phyloP scores from a whole-genome alignment of 2,329 filamentous ascomycete genomes.

The Penicillium sp. region DNA sequence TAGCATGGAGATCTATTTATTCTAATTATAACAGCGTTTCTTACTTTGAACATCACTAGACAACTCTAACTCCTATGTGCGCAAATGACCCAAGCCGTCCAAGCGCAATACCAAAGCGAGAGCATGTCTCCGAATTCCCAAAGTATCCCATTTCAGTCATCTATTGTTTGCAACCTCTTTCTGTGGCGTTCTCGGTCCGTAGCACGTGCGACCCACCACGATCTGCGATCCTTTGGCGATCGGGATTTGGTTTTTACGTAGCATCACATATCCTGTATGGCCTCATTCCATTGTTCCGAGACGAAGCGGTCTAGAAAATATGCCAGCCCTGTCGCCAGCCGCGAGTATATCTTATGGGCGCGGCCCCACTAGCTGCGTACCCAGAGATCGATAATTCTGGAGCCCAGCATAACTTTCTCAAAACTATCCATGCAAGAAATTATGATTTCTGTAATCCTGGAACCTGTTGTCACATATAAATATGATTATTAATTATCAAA shows the following conservation, averaged over 20 bases:
- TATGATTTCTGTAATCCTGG: background rate
- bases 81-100: too few relatives aligned
- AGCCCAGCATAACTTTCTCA: background rate
- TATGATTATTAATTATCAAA: background rate
- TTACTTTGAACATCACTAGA: too few relatives aligned
- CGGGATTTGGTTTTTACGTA: background rate
- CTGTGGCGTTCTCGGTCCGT: slow-evolving; percentile 5
- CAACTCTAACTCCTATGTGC: too few relatives aligned
- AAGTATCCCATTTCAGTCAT: background rate
- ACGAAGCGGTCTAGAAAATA: background rate
- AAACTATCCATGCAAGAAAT: background rate
- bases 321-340: background rate
- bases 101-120: too few relatives aligned
- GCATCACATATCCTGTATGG: background rate
- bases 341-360: background rate
- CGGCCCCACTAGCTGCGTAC: background rate
- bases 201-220: slow-evolving; percentile 3
- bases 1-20: too few relatives aligned
- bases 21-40: too few relatives aligned
- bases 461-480: background rate
- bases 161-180: background rate
- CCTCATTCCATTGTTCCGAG: background rate
- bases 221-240: slow-evolving; percentile 8
- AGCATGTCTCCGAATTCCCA: background rate
- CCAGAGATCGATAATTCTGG: background rate